phyloP scores from a whole-genome alignment of 2,329 filamentous ascomycete genomes.

The Paraphaeosphaeria sporulosa region DNA sequence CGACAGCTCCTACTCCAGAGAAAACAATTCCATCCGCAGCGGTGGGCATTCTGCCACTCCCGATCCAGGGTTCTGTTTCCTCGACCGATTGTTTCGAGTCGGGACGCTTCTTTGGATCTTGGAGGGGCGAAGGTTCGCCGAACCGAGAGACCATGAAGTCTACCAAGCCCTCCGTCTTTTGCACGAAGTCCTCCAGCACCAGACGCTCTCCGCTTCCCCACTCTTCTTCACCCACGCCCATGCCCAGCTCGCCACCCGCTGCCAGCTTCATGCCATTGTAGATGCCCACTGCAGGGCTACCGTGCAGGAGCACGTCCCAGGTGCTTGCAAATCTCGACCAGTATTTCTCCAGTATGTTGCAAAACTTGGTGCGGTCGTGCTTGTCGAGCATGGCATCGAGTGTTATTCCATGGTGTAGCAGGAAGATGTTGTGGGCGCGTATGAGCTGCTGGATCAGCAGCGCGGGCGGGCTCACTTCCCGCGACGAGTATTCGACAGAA shows the following conservation, averaged over 20 bases:
- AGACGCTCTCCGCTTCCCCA: constrained; percentile 92
- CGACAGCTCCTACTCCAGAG: constrained; percentile 77
- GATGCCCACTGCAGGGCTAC: constrained; percentile 81
- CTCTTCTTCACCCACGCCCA: constrained; percentile 95
- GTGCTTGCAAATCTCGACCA: constrained; percentile 73
- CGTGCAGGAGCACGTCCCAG: constrained; percentile 91
- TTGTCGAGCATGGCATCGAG: constrained; percentile 74
- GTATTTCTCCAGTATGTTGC: constrained; percentile 75
- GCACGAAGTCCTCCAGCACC: constrained; percentile 87
- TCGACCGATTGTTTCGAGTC: constrained; percentile 29
- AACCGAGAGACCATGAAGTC: constrained; percentile 90
- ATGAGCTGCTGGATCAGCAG: constrained; percentile 82
- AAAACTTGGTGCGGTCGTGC: constrained; percentile 72
- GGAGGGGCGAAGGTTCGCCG: constrained; percentile 62
- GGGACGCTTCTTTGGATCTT: constrained; percentile 35
- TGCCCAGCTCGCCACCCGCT: constrained; percentile 86
- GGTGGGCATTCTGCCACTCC: constrained; percentile 70
- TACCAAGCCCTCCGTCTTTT: constrained; percentile 80
- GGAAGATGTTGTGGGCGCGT: constrained; percentile 82
- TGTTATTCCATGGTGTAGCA: constrained; percentile 83
- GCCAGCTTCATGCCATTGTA: constrained; percentile 88
- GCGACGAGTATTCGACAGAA: constrained; percentile 80
- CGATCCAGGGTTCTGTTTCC: constrained; percentile 70
- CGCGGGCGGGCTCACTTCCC: constrained; percentile 84
- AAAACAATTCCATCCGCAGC: constrained; percentile 87